Evolutionary conservation across 805 yeast species (phyloP).

Genomic region (Saccharomycopsis schoenii): DNA sequence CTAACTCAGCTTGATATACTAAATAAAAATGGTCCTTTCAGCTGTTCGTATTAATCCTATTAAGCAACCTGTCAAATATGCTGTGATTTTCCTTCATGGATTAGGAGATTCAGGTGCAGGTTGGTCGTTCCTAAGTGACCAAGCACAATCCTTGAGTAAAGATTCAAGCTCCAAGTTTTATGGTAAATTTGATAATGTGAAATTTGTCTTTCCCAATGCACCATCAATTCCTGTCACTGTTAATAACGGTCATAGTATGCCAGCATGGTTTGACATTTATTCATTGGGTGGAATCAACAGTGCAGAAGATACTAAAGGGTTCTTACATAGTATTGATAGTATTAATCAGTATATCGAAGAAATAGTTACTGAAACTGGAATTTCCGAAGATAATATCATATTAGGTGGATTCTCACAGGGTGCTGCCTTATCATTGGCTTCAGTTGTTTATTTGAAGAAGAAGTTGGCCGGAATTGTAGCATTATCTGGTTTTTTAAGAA

Average conservation of each 20-base stretch:
- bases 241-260: conserved; percentile 57
- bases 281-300: conserved; percentile 36
- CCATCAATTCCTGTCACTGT: conserved; percentile 61
- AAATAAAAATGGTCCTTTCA: conserved; percentile 18
- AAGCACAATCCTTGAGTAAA: conserved; percentile 31
- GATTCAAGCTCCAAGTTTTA: conserved; percentile 18
- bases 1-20: too few species aligned
- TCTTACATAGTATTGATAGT: conserved; percentile 36
- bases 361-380: conserved; percentile 38
- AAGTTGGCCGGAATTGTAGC: conserved; percentile 73
- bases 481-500: conserved; percentile 65
- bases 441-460: conserved; percentile 34
- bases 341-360: conserved; percentile 40
- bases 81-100: conserved; percentile 78
- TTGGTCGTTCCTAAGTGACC: conserved; percentile 74
- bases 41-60: conserved; percentile 30
- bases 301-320: conserved; percentile 45
- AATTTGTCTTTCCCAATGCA: conserved; percentile 87
- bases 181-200: conserved; percentile 41
- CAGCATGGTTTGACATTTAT: conserved; percentile 81
- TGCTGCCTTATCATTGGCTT: conserved; percentile 65
- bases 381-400: conserved; percentile 59
- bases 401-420: conserved; percentile 97
- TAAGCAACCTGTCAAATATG: conserved; percentile 32
- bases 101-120: conserved; percentile 88